Percentiles rank a stretch among this genome's conserved stretches.
phyloP scores from a whole-genome alignment of 2,329 filamentous ascomycete species.

The Diaporthe australafricana region DNA sequence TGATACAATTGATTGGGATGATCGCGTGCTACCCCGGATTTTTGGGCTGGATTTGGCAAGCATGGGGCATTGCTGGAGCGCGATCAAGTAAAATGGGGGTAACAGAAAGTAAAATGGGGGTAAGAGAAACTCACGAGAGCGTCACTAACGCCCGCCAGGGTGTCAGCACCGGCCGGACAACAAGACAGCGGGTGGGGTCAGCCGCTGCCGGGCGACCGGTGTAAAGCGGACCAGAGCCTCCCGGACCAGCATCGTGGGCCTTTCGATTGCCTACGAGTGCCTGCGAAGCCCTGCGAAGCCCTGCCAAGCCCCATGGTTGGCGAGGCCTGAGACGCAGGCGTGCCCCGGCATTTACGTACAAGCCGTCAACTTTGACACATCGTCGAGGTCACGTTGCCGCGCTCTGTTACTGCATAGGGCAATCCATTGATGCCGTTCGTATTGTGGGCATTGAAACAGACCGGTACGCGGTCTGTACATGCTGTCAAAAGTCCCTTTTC shows the following conservation, averaged over 20 bases:
- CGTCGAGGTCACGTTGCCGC: slow-evolving; percentile 36
- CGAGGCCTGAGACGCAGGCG: slow-evolving; percentile 24
- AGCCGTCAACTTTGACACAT: slow-evolving; percentile 35
- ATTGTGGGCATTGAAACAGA: not conserved
- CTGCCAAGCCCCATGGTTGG: not conserved
- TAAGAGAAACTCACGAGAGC: slow-evolving; percentile 35
- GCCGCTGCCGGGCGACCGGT: slow-evolving; percentile 32
- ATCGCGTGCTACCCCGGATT: slow-evolving; percentile 35
- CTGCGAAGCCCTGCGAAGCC: not conserved
- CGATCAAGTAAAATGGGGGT: slow-evolving; percentile 39
- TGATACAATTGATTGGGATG: slow-evolving; percentile 11
- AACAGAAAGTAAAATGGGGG: slow-evolving; percentile 38
- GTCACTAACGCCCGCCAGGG: slow-evolving; percentile 25
- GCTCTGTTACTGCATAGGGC: slow-evolving; percentile 28
- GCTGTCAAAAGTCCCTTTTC: not conserved
- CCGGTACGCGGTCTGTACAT: slow-evolving; percentile 20
- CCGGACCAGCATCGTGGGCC: slow-evolving; percentile 13
- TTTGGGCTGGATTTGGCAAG: slow-evolving; percentile 15
- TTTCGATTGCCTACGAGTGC: no score
- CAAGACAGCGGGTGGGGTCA: slow-evolving; percentile 36
- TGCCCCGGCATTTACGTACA: slow-evolving; percentile 36
- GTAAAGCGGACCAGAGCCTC: slow-evolving; percentile 15
- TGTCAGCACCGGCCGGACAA: slow-evolving; percentile 33
- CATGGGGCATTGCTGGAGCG: not conserved
- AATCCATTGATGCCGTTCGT: slow-evolving; percentile 1